These are phyloP conservation scores for Pseudozyma thailandica DNA, from an alignment of 1,284 basidiomycete species.

Conservation along the genomic window DNA sequence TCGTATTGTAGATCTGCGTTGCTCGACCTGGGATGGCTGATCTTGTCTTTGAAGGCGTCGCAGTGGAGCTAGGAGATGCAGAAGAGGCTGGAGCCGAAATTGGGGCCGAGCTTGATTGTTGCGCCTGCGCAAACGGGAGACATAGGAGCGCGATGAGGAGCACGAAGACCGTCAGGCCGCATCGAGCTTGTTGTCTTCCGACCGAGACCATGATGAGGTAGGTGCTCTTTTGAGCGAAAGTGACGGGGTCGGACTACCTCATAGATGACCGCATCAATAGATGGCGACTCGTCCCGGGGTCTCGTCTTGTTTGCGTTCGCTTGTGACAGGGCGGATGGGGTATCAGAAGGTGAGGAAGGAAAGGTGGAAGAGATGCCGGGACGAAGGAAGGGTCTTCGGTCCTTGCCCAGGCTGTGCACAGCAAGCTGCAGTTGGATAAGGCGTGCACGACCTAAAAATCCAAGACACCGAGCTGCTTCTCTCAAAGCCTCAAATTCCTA, in stretches of 20 bases:
- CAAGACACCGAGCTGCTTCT: conserved; percentile 21
- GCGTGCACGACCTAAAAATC: not conserved
- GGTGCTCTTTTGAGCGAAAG: not conserved
- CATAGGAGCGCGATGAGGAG: conserved; percentile 1
- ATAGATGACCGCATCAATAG: conserved; percentile 1
- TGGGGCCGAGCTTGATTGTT: conserved; percentile 11
- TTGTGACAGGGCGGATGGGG: not conserved
- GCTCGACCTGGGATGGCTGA: conserved; percentile 39
- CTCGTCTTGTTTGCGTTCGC: not conserved
- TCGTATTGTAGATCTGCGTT: conserved; percentile 33
- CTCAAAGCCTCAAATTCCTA: conserved; percentile 9
- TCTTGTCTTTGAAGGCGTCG: conserved; percentile 17
- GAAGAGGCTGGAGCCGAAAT: conserved; percentile 9
- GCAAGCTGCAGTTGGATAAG: not conserved
- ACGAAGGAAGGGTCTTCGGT: too few relatives aligned
- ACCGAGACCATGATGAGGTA: not conserved
- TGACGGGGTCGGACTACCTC: not conserved
- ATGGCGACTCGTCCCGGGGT: too few relatives aligned
- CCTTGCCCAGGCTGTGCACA: too few relatives aligned
- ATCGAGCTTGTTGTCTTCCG: not conserved
- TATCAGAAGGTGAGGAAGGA: too few relatives aligned
- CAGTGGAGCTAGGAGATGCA: conserved; percentile 6
- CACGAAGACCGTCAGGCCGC: not conserved
- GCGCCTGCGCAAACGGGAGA: conserved; percentile 8
- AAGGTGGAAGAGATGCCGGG: too few relatives aligned